phyloP scores from a whole-genome alignment of 1,284 basidiomycete genomes.

The Melanopsichium pennsylvanicum region DNA sequence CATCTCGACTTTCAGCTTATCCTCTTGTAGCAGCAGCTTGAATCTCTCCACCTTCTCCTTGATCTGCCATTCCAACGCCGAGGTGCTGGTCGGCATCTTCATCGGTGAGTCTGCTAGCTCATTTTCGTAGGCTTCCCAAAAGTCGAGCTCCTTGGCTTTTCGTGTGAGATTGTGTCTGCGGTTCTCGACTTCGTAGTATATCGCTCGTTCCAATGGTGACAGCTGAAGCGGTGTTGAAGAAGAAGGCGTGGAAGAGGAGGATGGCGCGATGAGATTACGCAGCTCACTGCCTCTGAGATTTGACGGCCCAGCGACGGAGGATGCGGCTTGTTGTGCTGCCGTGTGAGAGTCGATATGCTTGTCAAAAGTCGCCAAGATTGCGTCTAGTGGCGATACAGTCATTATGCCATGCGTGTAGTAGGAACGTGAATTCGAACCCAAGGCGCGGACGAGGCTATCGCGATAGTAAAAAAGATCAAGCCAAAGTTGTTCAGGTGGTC shows the following conservation, averaged over 20 bases:
- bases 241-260: not conserved
- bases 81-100: constrained; percentile 30
- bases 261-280: constrained; percentile 12
- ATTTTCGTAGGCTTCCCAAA: constrained; percentile 43
- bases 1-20: constrained; percentile 26
- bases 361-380: constrained; percentile 24
- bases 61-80: constrained; percentile 28
- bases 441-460: too few relatives aligned
- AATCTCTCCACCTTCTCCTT: too few relatives aligned
- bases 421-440: too few relatives aligned
- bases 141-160: constrained; percentile 32
- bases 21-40: constrained; percentile 15
- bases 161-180: constrained; percentile 14
- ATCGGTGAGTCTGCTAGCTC: constrained; percentile 16
- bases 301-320: constrained; percentile 21
- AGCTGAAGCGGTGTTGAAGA: constrained; percentile 2
- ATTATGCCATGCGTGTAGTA: not conserved
- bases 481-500: too few relatives aligned
- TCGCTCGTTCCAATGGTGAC: constrained; percentile 37
- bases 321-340: constrained; percentile 3
- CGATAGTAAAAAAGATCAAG: too few relatives aligned
- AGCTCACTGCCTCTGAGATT: constrained; percentile 16
- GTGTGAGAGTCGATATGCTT: constrained; percentile 20
- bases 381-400: constrained; percentile 31
- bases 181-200: constrained; percentile 37